These are phyloP conservation scores for Mycena metata DNA, from an alignment of 768 basidiomycete species.

Conservation along the genomic window DNA sequence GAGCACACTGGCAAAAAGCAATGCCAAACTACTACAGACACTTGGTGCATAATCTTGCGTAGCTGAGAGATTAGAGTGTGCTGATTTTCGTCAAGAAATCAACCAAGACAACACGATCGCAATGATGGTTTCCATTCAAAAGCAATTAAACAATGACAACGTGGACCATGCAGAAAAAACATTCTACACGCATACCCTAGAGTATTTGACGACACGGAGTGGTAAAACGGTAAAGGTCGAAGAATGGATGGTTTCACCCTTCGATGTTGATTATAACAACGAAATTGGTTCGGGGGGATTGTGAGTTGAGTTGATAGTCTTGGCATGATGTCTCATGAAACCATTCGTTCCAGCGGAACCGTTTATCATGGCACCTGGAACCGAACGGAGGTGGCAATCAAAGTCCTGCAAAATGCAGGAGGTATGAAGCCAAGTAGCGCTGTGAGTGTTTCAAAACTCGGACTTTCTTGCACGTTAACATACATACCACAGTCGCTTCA, in stretches of 20 bases:
- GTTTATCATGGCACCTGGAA: conserved; percentile 40
- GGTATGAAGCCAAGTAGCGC: conserved; percentile 29
- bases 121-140: conserved; percentile 38
- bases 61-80: too few relatives aligned
- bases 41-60: conserved; percentile 11
- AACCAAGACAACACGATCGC: conserved; percentile 33
- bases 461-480: not conserved
- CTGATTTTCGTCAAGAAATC: conserved; percentile 19
- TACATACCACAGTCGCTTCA: conserved; percentile 16
- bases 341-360: conserved; percentile 21
- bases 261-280: conserved; percentile 33
- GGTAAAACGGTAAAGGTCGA: conserved; percentile 28
- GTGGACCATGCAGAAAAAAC: conserved; percentile 20
- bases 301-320: conserved; percentile 21
- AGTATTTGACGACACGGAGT: conserved; percentile 26
- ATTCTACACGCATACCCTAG: conserved; percentile 32
- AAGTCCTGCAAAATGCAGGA: conserved; percentile 30
- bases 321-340: not conserved
- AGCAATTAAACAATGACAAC: conserved; percentile 15
- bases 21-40: conserved; percentile 20
- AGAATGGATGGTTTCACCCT: conserved; percentile 38
- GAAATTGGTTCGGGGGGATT: conserved; percentile 37
- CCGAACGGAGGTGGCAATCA: conserved; percentile 32
- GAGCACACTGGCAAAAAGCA: conserved; percentile 16
- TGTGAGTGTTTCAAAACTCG: conserved; percentile 7